These are phyloP conservation scores for Schwanniomyces pseudopolymorphus DNA, from an alignment of 805 yeast genomes.

Conservation along the genomic window DNA sequence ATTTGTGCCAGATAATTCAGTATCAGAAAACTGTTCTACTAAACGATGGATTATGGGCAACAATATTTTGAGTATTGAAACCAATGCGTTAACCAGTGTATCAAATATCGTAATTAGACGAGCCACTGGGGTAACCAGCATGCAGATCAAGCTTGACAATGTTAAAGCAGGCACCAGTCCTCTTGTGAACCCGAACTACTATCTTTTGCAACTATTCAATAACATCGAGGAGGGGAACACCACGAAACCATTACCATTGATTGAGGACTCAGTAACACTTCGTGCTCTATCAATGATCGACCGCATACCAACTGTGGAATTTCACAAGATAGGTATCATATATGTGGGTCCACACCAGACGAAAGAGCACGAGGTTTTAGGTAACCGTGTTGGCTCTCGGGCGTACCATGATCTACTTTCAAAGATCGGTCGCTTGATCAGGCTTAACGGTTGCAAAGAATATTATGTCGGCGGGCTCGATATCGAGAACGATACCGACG, in stretches of 20 bases:
- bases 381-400: conserved; percentile 62
- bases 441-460: conserved; percentile 49
- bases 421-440: conserved; percentile 59
- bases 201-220: conserved; percentile 51
- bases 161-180: not conserved
- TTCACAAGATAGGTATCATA: conserved; percentile 75
- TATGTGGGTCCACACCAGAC: conserved; percentile 71
- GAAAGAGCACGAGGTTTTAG: conserved; percentile 61
- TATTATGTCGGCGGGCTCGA: conserved; percentile 80
- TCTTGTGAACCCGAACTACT: conserved; percentile 38
- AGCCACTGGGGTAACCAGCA: conserved; percentile 62
- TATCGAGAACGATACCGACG: conserved; percentile 66
- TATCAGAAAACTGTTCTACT: conserved; percentile 12
- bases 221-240: conserved; percentile 34
- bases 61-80: conserved; percentile 55
- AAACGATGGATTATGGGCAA: conserved; percentile 63
- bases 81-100: conserved; percentile 51
- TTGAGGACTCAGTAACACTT: conserved; percentile 45
- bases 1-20: conserved; percentile 15
- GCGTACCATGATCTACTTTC: conserved; percentile 60
- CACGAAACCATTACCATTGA: conserved; percentile 49
- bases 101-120: conserved; percentile 54
- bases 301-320: conserved; percentile 72
- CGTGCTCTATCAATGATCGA: conserved; percentile 64
- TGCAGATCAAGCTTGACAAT: conserved; percentile 42